Percentiles rank a stretch among this genome's conserved stretches.
These are phyloP conservation scores for Silene latifolia DNA, from an alignment of 148 eudicot species.

Conservation along the genomic window DNA sequence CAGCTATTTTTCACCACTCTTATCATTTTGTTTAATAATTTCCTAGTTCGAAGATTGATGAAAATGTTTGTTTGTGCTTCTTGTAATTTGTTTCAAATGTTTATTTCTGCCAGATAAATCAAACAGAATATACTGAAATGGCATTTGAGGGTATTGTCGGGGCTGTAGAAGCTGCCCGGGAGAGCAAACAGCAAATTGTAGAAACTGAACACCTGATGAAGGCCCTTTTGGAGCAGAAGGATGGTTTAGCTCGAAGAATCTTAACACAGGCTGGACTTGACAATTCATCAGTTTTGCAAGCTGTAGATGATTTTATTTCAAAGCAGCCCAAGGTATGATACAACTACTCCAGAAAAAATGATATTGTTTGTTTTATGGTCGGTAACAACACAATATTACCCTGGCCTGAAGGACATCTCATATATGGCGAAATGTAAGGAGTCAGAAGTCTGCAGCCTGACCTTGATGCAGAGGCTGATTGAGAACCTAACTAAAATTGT, in stretches of 20 bases:
- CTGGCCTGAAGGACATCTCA: neutral
- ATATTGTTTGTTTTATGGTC: neutral
- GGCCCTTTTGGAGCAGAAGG: conserved; percentile 90
- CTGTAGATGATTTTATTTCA: conserved; percentile 77
- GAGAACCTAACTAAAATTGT: no score
- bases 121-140: conserved; percentile 90
- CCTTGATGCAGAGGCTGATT: no score
- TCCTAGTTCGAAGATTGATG: neutral
- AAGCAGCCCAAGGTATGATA: conserved; percentile 78
- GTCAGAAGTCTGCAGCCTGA: no score
- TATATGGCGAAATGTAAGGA: neutral
- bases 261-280: conserved; percentile 91
- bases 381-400: neutral
- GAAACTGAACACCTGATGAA: conserved; percentile 96
- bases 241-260: conserved; percentile 89
- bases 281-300: conserved; percentile 82
- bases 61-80: neutral
- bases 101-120: conserved; percentile 46
- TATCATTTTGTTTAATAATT: neutral
- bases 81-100: conserved; percentile 15
- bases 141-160: conserved; percentile 95
- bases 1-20: no score
- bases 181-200: conserved; percentile 78
- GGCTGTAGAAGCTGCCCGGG: conserved; percentile 79
- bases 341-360: neutral